These are phyloP conservation scores for Scheffersomyces segobiensis DNA, from an alignment of 1,139 yeast genomes.

Conservation along the genomic window DNA sequence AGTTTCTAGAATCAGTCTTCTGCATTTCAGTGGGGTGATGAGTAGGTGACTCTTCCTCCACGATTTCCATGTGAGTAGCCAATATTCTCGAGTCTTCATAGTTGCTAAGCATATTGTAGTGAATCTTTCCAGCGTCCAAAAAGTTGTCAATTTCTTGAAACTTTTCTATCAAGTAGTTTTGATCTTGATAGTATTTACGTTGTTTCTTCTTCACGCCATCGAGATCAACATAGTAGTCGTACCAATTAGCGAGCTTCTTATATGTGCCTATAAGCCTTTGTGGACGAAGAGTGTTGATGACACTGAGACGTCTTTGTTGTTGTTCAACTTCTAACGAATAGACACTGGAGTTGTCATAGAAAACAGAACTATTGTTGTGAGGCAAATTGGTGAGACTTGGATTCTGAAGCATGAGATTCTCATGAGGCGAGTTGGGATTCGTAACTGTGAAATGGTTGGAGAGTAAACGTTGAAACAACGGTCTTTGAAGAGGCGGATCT, in stretches of 20 bases:
- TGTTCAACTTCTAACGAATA: constrained; percentile 22
- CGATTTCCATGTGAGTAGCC: constrained; percentile 24
- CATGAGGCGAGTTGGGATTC: constrained; percentile 26
- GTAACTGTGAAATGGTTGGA: constrained; percentile 33
- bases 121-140: constrained; percentile 68
- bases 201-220: constrained; percentile 23
- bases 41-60: constrained; percentile 11
- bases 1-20: constrained; percentile 6
- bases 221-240: constrained; percentile 20
- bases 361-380: constrained; percentile 8
- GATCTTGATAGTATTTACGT: constrained; percentile 44
- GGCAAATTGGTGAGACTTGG: constrained; percentile 6
- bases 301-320: constrained; percentile 23
- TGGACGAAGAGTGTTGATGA: constrained; percentile 52
- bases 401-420: constrained; percentile 7
- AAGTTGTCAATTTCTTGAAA: constrained; percentile 64
- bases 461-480: constrained; percentile 29
- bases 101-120: constrained; percentile 60
- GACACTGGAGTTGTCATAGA: constrained; percentile 17
- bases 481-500: constrained; percentile 12
- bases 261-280: constrained; percentile 56
- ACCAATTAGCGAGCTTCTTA: constrained; percentile 52
- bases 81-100: constrained; percentile 39
- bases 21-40: neutral
- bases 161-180: constrained; percentile 59